phyloP scores from a whole-genome alignment of 208 protist genomes.

The Naegleria lovaniensis region DNA sequence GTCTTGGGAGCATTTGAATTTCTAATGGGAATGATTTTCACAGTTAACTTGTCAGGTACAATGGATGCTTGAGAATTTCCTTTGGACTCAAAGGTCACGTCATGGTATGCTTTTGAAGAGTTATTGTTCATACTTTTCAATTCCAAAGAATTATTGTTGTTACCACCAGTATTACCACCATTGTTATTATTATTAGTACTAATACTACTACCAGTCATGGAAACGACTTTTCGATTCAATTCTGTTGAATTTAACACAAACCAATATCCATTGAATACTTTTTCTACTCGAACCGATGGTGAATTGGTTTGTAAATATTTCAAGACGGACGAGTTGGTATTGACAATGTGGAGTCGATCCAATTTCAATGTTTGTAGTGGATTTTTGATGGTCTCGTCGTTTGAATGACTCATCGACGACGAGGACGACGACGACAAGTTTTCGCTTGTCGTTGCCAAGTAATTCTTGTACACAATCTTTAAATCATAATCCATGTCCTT shows the following conservation, averaged over 20 bases:
- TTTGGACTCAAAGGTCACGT: background rate
- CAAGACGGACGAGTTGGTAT: background rate
- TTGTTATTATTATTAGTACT: background rate
- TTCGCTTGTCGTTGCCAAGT: too few species aligned
- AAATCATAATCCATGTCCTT: background rate
- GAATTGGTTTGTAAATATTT: background rate
- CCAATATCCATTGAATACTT: background rate
- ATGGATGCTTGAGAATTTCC: background rate
- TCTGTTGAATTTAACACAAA: background rate
- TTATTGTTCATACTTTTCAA: background rate
- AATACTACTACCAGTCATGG: too few species aligned
- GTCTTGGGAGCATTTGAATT: background rate
- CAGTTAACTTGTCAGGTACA: background rate
- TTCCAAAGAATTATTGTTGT: background rate
- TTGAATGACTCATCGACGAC: too few species aligned
- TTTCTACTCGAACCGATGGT: background rate
- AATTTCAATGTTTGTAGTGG: background rate
- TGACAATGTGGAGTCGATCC: background rate
- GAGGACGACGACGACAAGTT: too few species aligned
- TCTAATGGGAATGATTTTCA: background rate
- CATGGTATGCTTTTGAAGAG: background rate
- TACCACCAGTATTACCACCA: background rate
- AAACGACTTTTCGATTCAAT: background rate
- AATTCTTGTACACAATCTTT: background rate
- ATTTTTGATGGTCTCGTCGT: background rate